Evolutionary conservation across 805 yeast genomes (phyloP).

Genomic region (Barnettozyma botsteinii): DNA sequence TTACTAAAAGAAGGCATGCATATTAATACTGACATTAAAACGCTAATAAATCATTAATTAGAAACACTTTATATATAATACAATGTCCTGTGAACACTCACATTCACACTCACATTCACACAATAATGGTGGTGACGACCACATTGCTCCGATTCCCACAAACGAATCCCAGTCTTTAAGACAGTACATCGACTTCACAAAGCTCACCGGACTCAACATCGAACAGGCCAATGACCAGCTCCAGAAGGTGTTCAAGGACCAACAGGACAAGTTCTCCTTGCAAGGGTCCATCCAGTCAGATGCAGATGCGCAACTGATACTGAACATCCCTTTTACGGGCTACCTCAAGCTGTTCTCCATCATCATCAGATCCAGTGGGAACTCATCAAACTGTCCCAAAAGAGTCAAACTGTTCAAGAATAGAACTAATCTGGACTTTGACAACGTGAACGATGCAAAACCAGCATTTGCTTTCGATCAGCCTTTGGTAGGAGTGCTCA

Average conservation of each 20-base stretch:
- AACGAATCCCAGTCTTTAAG: slow-evolving; percentile 61
- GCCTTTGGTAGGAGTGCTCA: slow-evolving; percentile 60
- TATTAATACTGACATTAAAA: background rate
- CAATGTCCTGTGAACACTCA: slow-evolving; percentile 32
- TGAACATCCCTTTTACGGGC: slow-evolving; percentile 77
- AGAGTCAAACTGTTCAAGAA: slow-evolving; percentile 70
- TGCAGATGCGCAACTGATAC: slow-evolving; percentile 73
- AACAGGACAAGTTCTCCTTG: slow-evolving; percentile 43
- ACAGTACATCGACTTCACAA: slow-evolving; percentile 51
- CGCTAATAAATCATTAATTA: no score
- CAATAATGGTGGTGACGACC: slow-evolving; percentile 20
- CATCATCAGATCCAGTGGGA: slow-evolving; percentile 59
- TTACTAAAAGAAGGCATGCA: no score
- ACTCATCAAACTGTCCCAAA: slow-evolving; percentile 57
- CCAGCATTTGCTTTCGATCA: slow-evolving; percentile 52
- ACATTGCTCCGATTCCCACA: slow-evolving; percentile 64
- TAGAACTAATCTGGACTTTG: slow-evolving; percentile 65
- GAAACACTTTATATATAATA: no score
- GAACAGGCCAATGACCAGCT: slow-evolving; percentile 44
- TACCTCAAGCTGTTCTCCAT: slow-evolving; percentile 70
- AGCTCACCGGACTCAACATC: slow-evolving; percentile 60
- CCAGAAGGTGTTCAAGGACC: slow-evolving; percentile 41
- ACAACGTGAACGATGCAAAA: slow-evolving; percentile 42
- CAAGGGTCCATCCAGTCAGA: slow-evolving; percentile 54
- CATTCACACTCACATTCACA: slow-evolving; percentile 20